Evolutionary conservation across 2,329 filamentous ascomycete species (phyloP), one percentile per base, ranked within the genome.

Genomic region (Neopestalotiopsis clavispora): DNA sequence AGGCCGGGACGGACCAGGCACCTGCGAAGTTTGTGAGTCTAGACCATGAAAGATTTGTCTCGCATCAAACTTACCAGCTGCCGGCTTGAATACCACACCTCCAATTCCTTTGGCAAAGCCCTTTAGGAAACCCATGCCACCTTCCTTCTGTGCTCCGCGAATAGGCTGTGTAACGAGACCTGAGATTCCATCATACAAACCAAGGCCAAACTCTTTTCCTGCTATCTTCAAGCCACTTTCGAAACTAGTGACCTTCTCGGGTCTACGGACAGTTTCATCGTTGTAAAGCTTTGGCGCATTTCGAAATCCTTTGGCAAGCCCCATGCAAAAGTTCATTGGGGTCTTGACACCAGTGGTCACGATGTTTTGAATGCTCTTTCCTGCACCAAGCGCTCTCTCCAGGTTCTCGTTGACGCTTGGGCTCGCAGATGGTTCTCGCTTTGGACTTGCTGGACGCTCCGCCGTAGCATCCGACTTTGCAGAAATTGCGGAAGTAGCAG

Each of bases 261-360:
- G 83, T n/a, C 92, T 91, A 9, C 93, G 87, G 0, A 97, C 90
- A 1, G 91, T 95, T 1, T 93, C 90, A 74, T 97, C 94, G 57
- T 94, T 92, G 76, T 97, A 97, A 1, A 97, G 83, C 73, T 89
- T 91, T 0, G 95, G 94, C 5, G 93, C 91, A 74, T 97, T 97
- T 76, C 95, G 92, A 77, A 97, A 97, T 0, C 95, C 95, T 78
- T 92, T 92, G 0, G 94, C 92, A 49, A 97, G 81, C 0, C 92
- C 92, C 57, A 97, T 81, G 56, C 93, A 93, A 71, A 97, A 92
- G 77, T 97, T 94, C 86, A 96, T 91, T 0, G 94, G 95, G 1
- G 91, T 91, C 74, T 92, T 93, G 69, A 95, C 84, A 4, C 92
- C 89, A n/a, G 92, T 90, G 12, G 87, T 87, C 4, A 95, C 89